Evolutionary conservation across 2,329 filamentous ascomycete genomes (phyloP).

Genomic region (Colletotrichum coccodes): DNA sequence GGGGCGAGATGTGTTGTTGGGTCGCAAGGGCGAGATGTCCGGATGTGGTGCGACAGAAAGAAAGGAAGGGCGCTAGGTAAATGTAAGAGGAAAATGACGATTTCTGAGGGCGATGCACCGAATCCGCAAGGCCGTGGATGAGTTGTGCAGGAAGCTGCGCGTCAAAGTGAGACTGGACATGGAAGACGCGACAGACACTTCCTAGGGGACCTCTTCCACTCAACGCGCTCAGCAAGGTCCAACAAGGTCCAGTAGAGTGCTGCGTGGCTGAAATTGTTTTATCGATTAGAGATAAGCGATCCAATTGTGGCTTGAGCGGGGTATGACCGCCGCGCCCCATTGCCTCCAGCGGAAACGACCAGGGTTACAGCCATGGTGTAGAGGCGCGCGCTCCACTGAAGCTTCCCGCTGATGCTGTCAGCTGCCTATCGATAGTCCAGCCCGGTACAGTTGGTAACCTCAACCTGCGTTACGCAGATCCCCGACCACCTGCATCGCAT

Average conservation of each 20-base stretch:
- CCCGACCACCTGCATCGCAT: slow-evolving; percentile 8
- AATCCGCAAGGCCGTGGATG: too few species aligned
- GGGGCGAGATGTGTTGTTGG: not conserved
- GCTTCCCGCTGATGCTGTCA: slow-evolving; percentile 20
- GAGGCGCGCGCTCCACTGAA: not conserved
- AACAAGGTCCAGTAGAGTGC: not conserved
- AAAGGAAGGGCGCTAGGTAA: not conserved
- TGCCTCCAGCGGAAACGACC: not conserved
- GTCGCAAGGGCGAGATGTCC: not conserved
- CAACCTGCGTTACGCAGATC: not conserved
- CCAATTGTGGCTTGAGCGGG: slow-evolving; percentile 11
- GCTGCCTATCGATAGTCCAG: slow-evolving; percentile 5
- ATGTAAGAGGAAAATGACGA: not conserved
- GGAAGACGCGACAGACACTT: slow-evolving; percentile 32
- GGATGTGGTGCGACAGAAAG: not conserved
- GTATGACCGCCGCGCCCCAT: not conserved
- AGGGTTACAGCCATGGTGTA: not conserved
- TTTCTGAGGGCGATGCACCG: not conserved
- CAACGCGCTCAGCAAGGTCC: slow-evolving; percentile 23
- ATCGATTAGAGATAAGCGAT: slow-evolving; percentile 9
- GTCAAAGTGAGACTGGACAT: slow-evolving; percentile 12
- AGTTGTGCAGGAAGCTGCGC: slow-evolving; percentile 1
- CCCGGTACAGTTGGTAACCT: not conserved
- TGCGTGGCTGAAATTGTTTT: slow-evolving; percentile 9
- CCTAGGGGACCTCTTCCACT: slow-evolving; percentile 15